phyloP scores from a whole-genome alignment of 1,284 basidiomycete species.

The Boletus sp. region DNA sequence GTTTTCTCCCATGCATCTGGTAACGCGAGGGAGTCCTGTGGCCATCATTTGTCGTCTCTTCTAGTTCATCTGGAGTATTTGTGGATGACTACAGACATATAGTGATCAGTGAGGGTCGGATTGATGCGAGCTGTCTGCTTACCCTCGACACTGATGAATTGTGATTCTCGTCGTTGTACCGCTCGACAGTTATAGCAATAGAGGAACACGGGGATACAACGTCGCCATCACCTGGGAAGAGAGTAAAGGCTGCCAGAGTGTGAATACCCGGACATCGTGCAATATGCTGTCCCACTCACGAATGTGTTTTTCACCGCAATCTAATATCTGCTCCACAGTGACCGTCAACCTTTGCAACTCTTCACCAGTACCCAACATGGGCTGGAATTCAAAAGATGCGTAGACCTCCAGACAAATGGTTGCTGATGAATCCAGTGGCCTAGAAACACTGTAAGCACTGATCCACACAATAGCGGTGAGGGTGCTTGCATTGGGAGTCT shows the following conservation, averaged over 20 bases:
- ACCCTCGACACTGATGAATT: not conserved
- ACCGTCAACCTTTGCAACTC: not conserved
- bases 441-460: not conserved
- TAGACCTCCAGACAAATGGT: not conserved
- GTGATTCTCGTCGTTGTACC: not conserved
- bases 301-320: not conserved
- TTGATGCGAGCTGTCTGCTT: not conserved
- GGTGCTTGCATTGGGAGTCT: not conserved
- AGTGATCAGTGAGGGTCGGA: too few species aligned
- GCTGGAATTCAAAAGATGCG: not conserved
- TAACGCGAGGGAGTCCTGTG: not conserved
- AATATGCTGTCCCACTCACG: too few species aligned
- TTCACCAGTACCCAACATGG: not conserved
- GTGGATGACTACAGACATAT: too few species aligned
- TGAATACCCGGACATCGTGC: too few species aligned
- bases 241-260: too few species aligned
- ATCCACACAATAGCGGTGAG: too few species aligned
- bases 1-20: not conserved
- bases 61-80: not conserved
- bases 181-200: not conserved
- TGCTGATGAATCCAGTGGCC: not conserved
- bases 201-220: not conserved
- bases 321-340: not conserved
- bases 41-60: not conserved
- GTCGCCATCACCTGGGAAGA: too few species aligned